Evolutionary conservation across 176 grass and related monocot species (phyloP), one percentile per base, ranked within the genome.

Genomic region (Oryza brachyantha): DNA sequence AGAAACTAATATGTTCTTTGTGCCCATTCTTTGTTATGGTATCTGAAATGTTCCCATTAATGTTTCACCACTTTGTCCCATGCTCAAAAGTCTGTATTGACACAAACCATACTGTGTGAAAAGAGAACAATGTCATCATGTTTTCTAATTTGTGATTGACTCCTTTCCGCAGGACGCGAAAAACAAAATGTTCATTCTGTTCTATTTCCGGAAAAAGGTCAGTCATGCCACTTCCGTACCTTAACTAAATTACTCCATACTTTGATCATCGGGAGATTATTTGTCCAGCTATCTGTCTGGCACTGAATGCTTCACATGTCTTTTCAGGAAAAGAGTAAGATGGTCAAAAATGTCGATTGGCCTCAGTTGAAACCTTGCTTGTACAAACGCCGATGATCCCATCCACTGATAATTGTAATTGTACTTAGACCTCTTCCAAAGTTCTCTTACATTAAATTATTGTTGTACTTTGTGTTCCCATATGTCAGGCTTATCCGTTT

Each of bases 171-270:
- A 98, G 95, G 95, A 98, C n/a, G 79, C 58, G 54, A 88, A 88
- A 54, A 98, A 94, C 72, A 98, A 92, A 90, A 92, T 98, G 95
- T 98, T 94, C 83, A 63, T 92, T 68, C 87, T 98, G 48, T 94
- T 97, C 58, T 87, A 91, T 86, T 98, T 98, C 80, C 88, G 65
- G 73, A 98, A 94, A 79, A 92, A 86, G 87, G 95, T 98, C 63
- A 55, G 78, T 60, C 31, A 40, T 59, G 64, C 0, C 29, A 40
- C 68, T 39, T 79, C 26, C 48, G 19, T 86, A 61, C 57, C 67
- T n/a, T 29, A 13, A 65, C 54, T 57, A 21, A 31, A 54, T 22
- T 78, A 55, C 48, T 52, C 48, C 19, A 40, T 59, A 29, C 25
- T 54, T 77, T 21, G 31, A 80, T 79, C 50, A 24, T 41, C 54